Base-by-base conservation (phyloP, 2,329 filamentous ascomycete genomes). In the Diaporthe destruens region DNA sequence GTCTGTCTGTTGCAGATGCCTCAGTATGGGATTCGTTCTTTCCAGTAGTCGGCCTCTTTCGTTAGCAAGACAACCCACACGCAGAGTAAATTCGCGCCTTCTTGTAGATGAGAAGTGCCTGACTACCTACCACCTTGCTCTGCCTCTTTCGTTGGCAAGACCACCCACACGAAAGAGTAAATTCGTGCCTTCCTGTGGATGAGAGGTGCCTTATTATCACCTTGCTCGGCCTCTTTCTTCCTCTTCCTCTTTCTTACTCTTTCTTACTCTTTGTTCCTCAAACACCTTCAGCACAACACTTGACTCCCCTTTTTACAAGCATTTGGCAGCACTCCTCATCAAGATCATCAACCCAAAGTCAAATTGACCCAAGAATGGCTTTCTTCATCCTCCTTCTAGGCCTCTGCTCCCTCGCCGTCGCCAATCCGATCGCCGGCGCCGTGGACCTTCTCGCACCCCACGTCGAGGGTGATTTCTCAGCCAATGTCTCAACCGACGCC, bases 381-480 rank as follows among this genome's bases (percentile, higher is more conserved):
- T 65, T 20, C 29, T 51, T 36, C 29, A 49, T 65, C 20, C 16
- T 77, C 74, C 36, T 75, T 72, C 42, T 78, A 73, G 44, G 59
- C 59, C 42, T 65, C 9, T 65, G 59, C 29, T 49, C 9, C 42
- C 42, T 51, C 44, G 44, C 59, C 20, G 44, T 65, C 59, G 44
- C 59, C 59, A 65, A 65, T 5, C 44, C 59, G 12, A 4, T 65
- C 25, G 42, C 20, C 77, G 82, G 61, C 76, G 76, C 66, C 12
- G 23, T 42, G 12, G 23, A 74, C 75, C 44, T 79, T 79, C 65
- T 80, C 77, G 6, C 77, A 23, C 20, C 7, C 44, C 44, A 56
- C 76, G 76, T 61, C 29, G 9, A 39, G 36, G 36, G 9, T 14
- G 36, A 39, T 4, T 39, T 39, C 36, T 39, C 36, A 39, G 36